Evolutionary conservation across 2,329 filamentous ascomycete genomes (phyloP), one percentile per base, ranked within the genome.

Genomic region (Byssothecium circinans): DNA sequence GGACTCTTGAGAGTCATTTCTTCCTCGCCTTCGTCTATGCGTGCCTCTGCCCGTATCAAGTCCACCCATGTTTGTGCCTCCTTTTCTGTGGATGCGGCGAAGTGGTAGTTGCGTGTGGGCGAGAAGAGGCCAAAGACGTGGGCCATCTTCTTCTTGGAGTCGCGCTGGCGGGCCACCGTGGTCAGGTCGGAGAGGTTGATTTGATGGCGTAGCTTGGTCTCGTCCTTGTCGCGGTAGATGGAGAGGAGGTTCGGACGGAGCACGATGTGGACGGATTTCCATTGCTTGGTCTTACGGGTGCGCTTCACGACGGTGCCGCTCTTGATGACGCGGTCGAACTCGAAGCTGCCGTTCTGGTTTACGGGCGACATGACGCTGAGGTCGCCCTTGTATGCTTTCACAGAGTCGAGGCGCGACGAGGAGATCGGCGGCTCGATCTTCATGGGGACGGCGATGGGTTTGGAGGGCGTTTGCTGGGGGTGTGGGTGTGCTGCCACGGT

Each of bases 81-180:
- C 49, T 83, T 77, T 41, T 84, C 81, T 3, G 81, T 86, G 25
- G 78, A 69, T 1, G 89, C 91, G 70, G 95, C 88, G 50, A 99
- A 84, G 64, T 96, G 91, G 73, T 87, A 96, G 74, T 96, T 97
- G 57, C 87, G 86, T 14, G 91, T 87, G 0, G 91, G 88, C 0
- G 91, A 92, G 73, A 96, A 99, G 37, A 97, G 81, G 17, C 89
- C 94, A 67, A 99, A 97, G 51, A 96, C 83, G 67, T 96, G 85
- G 43, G 89, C 82, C 49, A 88, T 86, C 68, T 88, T 91, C 52
- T 91, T 85, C 71, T 95, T 96, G 8, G 89, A 87, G 61, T 95
- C 91, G 63, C 89, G 91, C 54, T 97, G 85, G 49, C 89, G 83
- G 1, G 91, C 89, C 36, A 96, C 89, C 7, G 94, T 91, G 2